Evolutionary conservation across 495 filamentous ascomycete genomes (phyloP), one percentile per base, ranked within the genome.

Genomic region (Hypoxylon fragiforme): DNA sequence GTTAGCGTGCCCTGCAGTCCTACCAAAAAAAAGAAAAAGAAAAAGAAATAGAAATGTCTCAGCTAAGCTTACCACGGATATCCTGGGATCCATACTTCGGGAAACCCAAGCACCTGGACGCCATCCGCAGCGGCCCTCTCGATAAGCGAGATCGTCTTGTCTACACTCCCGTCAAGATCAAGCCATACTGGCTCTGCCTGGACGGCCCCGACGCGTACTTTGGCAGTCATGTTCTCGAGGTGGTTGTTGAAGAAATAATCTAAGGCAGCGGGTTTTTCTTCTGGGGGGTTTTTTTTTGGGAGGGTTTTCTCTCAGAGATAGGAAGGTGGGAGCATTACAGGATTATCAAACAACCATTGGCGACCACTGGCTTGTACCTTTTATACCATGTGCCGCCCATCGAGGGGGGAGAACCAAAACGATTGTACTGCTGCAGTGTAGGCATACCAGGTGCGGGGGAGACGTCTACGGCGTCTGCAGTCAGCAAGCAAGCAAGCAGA

Each of bases 111-210:
- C 19, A 86, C 61, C 51, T 78, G 61, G 0, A 78, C 80, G 0
- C 71, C 76, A 43, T 79, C 74, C 8, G 56, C 37, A 5, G 76
- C 77, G 1, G 83, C 82, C 51, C 79, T 71, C 18, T 65, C 54
- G 39, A 85, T 82, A 7, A 82, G 63, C 0, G 54, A 57, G 44
- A 74, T 77, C 7, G 81, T 83, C 42, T 84, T 84, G 18, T 67
- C 59, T 0, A 84, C 75, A 3, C 69, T 69, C 1, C 62, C 74
- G 0, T 71, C 58, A 0, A 85, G 69, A 51, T 84, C 75, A 0
- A 84, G 66, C 81, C 81, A 83, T 3, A 64, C 71, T 0, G 81
- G 81, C 63, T 83, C 82, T 2, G 74, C 74, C 54, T 82, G 78
- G 8, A 71, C 72, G 40, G 73, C 75, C 2, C 77, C 77, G 4